A percentile compares a stretch with the other conserved stretches of the same genome.
phyloP scores from a whole-genome alignment of 2,329 filamentous ascomycete species.

The Xylaria sp. region DNA sequence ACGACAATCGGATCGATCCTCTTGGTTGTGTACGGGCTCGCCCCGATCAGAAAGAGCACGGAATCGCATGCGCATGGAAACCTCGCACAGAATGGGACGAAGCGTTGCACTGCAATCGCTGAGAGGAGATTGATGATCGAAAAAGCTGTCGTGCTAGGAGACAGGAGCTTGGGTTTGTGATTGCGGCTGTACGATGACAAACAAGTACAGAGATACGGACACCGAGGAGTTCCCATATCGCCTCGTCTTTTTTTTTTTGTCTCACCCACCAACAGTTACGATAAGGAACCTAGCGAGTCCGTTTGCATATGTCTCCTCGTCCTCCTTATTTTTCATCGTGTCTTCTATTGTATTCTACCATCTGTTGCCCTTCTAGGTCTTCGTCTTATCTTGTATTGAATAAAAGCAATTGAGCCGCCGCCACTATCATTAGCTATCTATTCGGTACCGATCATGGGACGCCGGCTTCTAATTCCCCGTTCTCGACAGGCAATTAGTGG shows the following conservation, averaged over 20 bases:
- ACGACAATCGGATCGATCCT: slow-evolving; percentile 28
- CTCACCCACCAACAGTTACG: not conserved
- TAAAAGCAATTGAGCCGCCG: slow-evolving; percentile 25
- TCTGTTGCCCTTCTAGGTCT: not conserved
- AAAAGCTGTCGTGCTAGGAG: slow-evolving; percentile 17
- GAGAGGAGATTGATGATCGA: slow-evolving; percentile 10
- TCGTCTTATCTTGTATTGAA: slow-evolving; percentile 20
- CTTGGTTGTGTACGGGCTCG: slow-evolving; percentile 19
- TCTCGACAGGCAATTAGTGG: slow-evolving; percentile 17
- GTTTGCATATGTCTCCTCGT: not conserved
- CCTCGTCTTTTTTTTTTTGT: slow-evolving; percentile 14
- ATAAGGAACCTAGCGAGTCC: not conserved
- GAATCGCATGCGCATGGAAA: slow-evolving; percentile 29
- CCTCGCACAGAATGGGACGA: slow-evolving; percentile 29
- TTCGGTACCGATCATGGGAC: slow-evolving; percentile 20
- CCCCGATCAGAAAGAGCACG: slow-evolving; percentile 12
- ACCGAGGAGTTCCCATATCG: slow-evolving; percentile 22
- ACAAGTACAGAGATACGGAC: slow-evolving; percentile 9
- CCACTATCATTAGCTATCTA: slow-evolving; percentile 24
- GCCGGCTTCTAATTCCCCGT: slow-evolving; percentile 25
- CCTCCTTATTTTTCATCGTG: slow-evolving; percentile 5
- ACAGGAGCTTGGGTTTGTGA: slow-evolving; percentile 14
- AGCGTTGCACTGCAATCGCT: slow-evolving; percentile 25
- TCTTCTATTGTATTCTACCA: slow-evolving; percentile 6
- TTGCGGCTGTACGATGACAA: slow-evolving; percentile 30